Evolutionary conservation across 2,329 filamentous ascomycete genomes (phyloP), one percentile per base, ranked within the genome.

Genomic region (Aspergillus quadricinctus): DNA sequence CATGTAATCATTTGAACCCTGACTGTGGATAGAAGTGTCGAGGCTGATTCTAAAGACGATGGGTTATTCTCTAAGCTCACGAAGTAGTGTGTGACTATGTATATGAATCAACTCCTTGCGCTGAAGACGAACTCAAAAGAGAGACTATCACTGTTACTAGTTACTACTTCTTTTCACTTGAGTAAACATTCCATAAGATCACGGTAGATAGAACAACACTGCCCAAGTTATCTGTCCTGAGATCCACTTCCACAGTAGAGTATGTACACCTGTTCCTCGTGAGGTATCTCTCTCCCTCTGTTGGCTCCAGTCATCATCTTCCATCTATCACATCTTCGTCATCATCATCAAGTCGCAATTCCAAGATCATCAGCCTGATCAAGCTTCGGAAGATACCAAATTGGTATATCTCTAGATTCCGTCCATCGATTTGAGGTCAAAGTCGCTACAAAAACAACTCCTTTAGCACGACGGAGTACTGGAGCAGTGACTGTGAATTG

Each of bases 181-280:
- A 37, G 14, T 37, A 37, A n/a, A 37, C 31, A 17, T 14, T 17
- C 31, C 14, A 14, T 14, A 5, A 17, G 31, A 37, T 37, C 14
- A 17, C 5, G 21, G n/a, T 43, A 43, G n/a, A 21, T 43, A 43
- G 8, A 21, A 19, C 17, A 19, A 43, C 19, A 43, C 40, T 43
- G 40, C 19, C 40, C 40, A 21, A 19, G 19, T 37, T 37, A 7
- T 21, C n/a, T 43, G 40, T 21, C 21, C 21, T 23, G 21, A 43
- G n/a, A 46, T 37, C 31, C 31, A 37, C 31, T 37, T 37, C 17
- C 31, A 37, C 6, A 27, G 19, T 46, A 23, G 2, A 19, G 11
- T 14, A 25, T 46, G 43, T 46, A 46, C 90, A 60, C 86, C 81
- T 65, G 81, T 84, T 49, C 52, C 23, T 23, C 21, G 11, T 45